Evolutionary conservation across 495 filamentous ascomycete genomes (phyloP).

Genomic region (Parathielavia appendiculata): DNA sequence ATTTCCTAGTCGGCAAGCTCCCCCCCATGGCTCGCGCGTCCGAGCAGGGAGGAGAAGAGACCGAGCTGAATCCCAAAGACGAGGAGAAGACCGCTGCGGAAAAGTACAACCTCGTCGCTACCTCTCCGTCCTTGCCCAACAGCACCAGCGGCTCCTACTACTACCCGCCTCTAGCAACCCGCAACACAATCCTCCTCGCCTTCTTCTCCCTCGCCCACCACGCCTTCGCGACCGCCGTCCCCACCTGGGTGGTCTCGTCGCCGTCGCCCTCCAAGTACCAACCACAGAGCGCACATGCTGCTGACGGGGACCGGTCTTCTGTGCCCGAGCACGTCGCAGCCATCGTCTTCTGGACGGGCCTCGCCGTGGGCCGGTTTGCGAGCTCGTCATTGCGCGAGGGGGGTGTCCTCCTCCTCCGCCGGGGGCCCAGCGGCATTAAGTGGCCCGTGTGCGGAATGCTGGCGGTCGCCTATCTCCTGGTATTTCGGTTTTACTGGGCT

Average conservation of each 20-base stretch:
- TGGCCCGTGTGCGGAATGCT: neutral
- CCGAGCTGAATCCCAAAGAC: too few relatives aligned
- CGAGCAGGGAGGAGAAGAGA: too few relatives aligned
- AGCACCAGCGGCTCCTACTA: too few relatives aligned
- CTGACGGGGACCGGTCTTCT: conserved; percentile 54
- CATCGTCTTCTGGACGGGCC: conserved; percentile 54
- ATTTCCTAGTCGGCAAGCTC: too few relatives aligned
- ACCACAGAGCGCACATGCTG: too few relatives aligned
- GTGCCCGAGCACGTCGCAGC: conserved; percentile 31
- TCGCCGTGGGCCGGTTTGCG: neutral
- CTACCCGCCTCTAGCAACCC: neutral
- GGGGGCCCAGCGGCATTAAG: neutral
- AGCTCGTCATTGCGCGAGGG: too few relatives aligned
- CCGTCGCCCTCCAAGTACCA: too few relatives aligned
- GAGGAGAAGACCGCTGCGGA: too few relatives aligned
- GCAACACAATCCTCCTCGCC: conserved; percentile 51
- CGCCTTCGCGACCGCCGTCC: conserved; percentile 71
- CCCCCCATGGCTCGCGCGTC: too few relatives aligned
- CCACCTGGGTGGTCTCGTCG: conserved; percentile 79
- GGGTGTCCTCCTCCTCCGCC: too few relatives aligned
- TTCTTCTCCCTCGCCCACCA: conserved; percentile 80
- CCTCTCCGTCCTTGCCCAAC: neutral
- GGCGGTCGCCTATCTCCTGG: neutral
- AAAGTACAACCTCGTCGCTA: too few relatives aligned
- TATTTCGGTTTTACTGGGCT: neutral